Percentiles rank a stretch among this genome's conserved stretches.
Conservation (phyloP, 108 stramenopile genomes). For the Cyclotella distinguenda region DNA sequence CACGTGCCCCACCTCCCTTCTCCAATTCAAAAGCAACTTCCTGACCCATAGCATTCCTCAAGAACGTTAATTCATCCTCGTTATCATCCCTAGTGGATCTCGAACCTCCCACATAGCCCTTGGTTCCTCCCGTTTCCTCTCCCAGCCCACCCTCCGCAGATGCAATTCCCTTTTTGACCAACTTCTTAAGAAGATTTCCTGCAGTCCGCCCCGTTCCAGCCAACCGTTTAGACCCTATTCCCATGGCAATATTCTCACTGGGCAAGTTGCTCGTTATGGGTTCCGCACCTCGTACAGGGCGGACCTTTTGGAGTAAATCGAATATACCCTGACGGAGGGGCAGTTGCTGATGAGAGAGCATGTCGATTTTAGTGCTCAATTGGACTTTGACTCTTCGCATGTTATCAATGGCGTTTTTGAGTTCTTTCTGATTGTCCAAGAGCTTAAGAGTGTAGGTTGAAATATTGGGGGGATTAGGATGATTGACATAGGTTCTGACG, state of each 20-base stretch:
- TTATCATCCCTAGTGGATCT: constrained; percentile 19
- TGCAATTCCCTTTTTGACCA: constrained; percentile 70
- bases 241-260: constrained; percentile 84
- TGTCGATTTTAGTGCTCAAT: constrained; percentile 71
- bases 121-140: constrained; percentile 42
- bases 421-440: constrained; percentile 77
- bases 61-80: constrained; percentile 68
- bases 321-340: constrained; percentile 76
- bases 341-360: constrained; percentile 28
- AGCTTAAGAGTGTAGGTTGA: constrained; percentile 68
- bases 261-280: constrained; percentile 87
- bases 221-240: constrained; percentile 82
- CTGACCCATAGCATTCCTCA: constrained; percentile 89
- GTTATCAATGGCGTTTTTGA: constrained; percentile 75
- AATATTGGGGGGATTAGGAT: constrained; percentile 66
- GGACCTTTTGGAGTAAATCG: constrained; percentile 87
- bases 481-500: constrained; percentile 53
- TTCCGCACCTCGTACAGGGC: constrained; percentile 45
- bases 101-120: constrained; percentile 20
- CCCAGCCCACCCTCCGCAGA: constrained; percentile 43
- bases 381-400: constrained; percentile 76
- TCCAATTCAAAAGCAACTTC: constrained; percentile 86
- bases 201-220: constrained; percentile 90
- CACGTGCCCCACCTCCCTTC: constrained; percentile 83
- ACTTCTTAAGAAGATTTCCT: constrained; percentile 67